Evolutionary conservation across 169 alveolate genomes (phyloP), one percentile per base, ranked within the genome.

Genomic region (Cyclospora cayetanensis): DNA sequence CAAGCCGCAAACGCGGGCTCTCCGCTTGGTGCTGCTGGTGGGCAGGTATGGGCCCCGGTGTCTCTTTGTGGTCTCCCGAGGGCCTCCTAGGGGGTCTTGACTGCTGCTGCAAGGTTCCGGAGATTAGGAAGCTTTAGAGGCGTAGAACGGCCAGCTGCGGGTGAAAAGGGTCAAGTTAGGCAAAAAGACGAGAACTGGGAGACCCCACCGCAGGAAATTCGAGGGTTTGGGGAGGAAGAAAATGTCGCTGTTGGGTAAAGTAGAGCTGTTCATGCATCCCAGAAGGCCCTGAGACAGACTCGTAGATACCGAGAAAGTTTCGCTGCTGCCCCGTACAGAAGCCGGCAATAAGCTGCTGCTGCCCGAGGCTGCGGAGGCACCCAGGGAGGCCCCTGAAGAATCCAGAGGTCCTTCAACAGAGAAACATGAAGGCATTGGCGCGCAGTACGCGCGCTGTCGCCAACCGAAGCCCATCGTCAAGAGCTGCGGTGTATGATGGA

Each of bases 151-250:
- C 96, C 97, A 95, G 34, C 94, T 92, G 37, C 95, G 5, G 5
- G 96, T 79, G 86, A 95, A 95, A 46, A 95, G 93, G 2, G 96
- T 95, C 70, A 95, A 91, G 55, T 95, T 95, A 12, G 96, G 96
- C 95, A 95, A 83, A 55, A 95, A 92, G 65, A 95, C 96, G 60
- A 95, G 90, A 31, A 94, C 94, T 4, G 96, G 96, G 11, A 95
- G 90, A 0, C 96, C 97, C 84, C 93, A 87, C 27, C 68, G 84
- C 25, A 95, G 94, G n/a, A 95, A 42, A 74, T 95, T 95, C n/a
- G 96, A 60, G 4, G 96, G 96, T 82, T 95, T 95, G 18, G 96
- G 96, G 1, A 94, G 70, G 87, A 95, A 95, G 85, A 94, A 94
- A 15, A 95, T 92, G 76, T 95, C 96, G 4, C 95, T 41, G 31